phyloP scores from a whole-genome alignment of 2,329 filamentous ascomycete genomes.

The Apiospora hydei region DNA sequence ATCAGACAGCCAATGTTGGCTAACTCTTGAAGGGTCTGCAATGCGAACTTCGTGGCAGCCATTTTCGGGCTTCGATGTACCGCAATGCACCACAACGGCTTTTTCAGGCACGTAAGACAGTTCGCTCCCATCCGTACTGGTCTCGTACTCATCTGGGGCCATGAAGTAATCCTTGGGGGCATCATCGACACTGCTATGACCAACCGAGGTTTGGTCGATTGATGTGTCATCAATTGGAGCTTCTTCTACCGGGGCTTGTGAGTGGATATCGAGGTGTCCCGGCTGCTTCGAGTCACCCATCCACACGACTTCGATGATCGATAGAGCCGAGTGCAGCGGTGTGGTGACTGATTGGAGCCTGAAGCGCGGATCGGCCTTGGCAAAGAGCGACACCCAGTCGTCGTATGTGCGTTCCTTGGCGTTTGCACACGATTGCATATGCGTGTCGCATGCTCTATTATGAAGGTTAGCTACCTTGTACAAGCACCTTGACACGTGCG shows the following conservation, averaged over 20 bases:
- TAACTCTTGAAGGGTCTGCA: background rate
- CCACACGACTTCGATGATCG: slow-evolving; percentile 30
- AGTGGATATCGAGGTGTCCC: background rate
- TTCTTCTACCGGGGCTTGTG: background rate
- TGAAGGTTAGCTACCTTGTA: background rate
- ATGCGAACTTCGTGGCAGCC: background rate
- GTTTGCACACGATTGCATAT: slow-evolving; percentile 31
- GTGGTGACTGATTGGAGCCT: slow-evolving; percentile 26
- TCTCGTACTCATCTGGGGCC: slow-evolving; percentile 3
- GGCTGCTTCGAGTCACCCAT: background rate
- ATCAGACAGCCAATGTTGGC: background rate
- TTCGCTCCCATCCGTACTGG: slow-evolving; percentile 3
- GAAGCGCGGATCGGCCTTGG: slow-evolving; percentile 29
- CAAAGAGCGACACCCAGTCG: slow-evolving; percentile 29
- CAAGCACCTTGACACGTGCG: too few species aligned
- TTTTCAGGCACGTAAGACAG: background rate
- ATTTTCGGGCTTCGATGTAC: background rate
- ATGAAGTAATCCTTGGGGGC: background rate
- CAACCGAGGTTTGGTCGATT: background rate
- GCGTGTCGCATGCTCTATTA: slow-evolving; percentile 29
- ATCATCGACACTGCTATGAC: background rate
- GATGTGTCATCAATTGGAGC: background rate
- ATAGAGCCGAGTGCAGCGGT: slow-evolving; percentile 28
- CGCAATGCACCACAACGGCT: background rate
- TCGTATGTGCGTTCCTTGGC: slow-evolving; percentile 30